Base-by-base conservation (phyloP, 805 yeast genomes). In the Cyberlindnera saturnus region DNA sequence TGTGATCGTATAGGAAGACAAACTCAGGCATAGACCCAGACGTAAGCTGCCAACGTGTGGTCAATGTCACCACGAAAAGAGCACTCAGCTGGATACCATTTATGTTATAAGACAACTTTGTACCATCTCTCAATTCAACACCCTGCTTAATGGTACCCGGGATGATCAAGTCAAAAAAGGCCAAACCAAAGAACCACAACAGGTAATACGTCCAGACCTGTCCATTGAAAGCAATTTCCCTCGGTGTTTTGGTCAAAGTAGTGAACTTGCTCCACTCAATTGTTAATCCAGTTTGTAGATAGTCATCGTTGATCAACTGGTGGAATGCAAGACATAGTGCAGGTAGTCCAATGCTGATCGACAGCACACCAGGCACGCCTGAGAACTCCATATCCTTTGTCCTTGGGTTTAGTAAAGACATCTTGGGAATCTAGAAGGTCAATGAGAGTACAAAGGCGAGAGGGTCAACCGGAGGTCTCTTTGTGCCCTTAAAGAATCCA, bases 311-410 rank as follows among this genome's bases (percentile, higher is more conserved):
- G 50, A 82, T 69, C 44, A 79, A 64, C 41, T 82, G 70, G 42
- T 79, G 80, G 44, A 90, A 69, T 19, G 74, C 63, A 10, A 81
- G 62, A 15, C 85, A 71, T 10, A 87, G 66, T 0, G 70, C 36
- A 1, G 97, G 96, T 19, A 91, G 68, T 1, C 83, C 83, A 1
- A 78, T 14, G 0, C 91, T 65, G 44, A 91, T 75, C 4, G 70
- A 73, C 2, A 78, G 35, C 0, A 93, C 88, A 5, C 99, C 99
- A 1, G 75, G 61, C 5, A 74, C 63, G 0, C 99, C 99, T 29
- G 75, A 73, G 62, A 91, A 91, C 62, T 91, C 98, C 46, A 69
- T 67, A 38, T 80, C 76, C 4, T 63, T 68, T 1, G 97, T 87
- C 38, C 57, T 61, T 4, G 97, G 97, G 57, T 91, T 91, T 49